Evolutionary conservation across 441 rosid species (phyloP), one percentile per base, ranked within the genome.

Genomic region (Flueggea neowawraea): DNA sequence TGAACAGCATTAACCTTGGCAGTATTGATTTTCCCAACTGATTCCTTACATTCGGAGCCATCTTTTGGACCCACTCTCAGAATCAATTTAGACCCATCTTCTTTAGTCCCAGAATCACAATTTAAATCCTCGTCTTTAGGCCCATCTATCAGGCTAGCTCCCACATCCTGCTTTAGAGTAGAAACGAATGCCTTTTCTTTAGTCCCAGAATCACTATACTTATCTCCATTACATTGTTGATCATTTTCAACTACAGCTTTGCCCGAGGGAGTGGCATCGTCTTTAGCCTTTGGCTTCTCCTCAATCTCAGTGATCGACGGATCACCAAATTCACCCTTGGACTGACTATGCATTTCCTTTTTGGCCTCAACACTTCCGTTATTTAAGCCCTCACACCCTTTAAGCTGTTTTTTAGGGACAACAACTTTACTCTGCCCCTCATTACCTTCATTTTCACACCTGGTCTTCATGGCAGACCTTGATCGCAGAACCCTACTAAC

Each of bases 401-500:
- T 49, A 15, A 45, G 58, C 53, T 47, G 55, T 66, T 52, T 64
- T 44, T 57, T 31, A 48, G 22, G 49, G 41, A 0, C 56, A 10
- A 0, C 57, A 69, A 15, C 64, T 63, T 48, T 64, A 15, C 52
- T 61, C 47, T 58, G 61, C 17, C 15, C 55, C 67, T 50, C 64
- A 13, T 48, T 62, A 63, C 52, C 48, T 10, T 44, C 64, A 47
- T 32, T 69, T 36, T 11, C 59, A 65, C 56, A 63, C 16, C 50
- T 71, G 68, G 53, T 31, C 41, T 73, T 60, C 32, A 54, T 43
- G 52, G 68, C 73, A 69, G 74, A 57, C 58, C 78, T 65, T 0
- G 90, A 87, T 43, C 88, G 78, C 47, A 91, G 78, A 65, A 80
- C 80, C 72, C 84, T 80, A 15, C 69, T 69, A 16, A 67, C 60